Conservation (phyloP, 2,329 filamentous ascomycete species). For the Apiospora sp. region DNA sequence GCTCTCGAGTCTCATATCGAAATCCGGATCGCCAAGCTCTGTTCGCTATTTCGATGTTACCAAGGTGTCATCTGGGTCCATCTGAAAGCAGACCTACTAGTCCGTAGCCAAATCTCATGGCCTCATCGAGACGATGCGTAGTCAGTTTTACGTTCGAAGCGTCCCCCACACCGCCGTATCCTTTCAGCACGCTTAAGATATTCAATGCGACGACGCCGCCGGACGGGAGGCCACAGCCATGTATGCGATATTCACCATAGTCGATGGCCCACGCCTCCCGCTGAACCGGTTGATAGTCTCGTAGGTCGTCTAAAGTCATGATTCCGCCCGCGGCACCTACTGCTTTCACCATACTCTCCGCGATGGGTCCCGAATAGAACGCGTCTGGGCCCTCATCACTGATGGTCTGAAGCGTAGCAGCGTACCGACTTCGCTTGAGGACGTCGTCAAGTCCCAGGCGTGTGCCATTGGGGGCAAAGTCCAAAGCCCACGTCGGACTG, state of each 20-base stretch:
- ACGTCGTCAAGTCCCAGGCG: constrained; percentile 44
- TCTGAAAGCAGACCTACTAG: too few species aligned
- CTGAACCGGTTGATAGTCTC: constrained; percentile 73
- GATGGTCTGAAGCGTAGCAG: constrained; percentile 61
- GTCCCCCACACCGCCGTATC: constrained; percentile 71
- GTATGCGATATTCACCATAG: constrained; percentile 76
- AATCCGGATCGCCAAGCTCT: constrained; percentile 78
- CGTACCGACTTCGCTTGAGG: constrained; percentile 61
- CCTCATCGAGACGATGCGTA: constrained; percentile 83
- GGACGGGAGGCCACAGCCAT: constrained; percentile 72
- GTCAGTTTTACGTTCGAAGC: constrained; percentile 63
- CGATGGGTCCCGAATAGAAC: constrained; percentile 54
- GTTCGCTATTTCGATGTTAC: constrained; percentile 56
- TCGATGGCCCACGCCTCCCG: constrained; percentile 67
- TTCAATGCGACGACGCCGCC: constrained; percentile 70
- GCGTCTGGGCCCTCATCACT: constrained; percentile 46
- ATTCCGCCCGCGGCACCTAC: constrained; percentile 72
- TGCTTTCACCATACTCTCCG: constrained; percentile 60
- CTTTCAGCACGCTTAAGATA: constrained; percentile 73
- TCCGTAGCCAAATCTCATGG: constrained; percentile 83
- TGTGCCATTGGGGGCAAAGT: constrained; percentile 69
- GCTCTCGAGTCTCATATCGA: constrained; percentile 61
- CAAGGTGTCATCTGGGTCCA: too few species aligned
- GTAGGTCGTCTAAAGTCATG: constrained; percentile 83
- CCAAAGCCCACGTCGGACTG: constrained; percentile 79